phyloP scores from a whole-genome alignment of 2,329 filamentous ascomycete species.

The Aspergillus sp. region DNA sequence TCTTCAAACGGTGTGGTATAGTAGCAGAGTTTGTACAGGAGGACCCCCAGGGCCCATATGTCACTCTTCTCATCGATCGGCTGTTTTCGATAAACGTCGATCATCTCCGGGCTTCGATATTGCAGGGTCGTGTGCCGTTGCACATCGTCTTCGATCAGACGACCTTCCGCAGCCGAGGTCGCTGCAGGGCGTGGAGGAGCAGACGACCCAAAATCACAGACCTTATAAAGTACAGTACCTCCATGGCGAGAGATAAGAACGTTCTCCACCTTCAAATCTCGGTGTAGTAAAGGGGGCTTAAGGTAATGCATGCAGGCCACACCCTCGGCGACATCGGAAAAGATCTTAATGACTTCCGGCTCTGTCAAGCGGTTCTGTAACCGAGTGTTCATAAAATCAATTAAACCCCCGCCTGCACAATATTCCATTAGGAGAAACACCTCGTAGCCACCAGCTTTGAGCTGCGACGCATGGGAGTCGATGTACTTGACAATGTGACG shows the following conservation, averaged over 20 bases:
- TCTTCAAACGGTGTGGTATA: constrained; percentile 99
- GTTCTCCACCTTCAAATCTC: constrained; percentile 97
- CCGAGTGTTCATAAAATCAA: constrained; percentile 99
- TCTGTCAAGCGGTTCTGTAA: constrained; percentile 95
- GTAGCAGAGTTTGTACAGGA: constrained; percentile 97
- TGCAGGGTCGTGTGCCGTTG: constrained; percentile 97
- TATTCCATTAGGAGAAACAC: constrained; percentile 98
- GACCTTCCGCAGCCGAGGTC: constrained; percentile 81
- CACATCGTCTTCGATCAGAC: constrained; percentile 92
- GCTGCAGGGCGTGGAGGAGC: constrained; percentile 82
- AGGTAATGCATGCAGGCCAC: constrained; percentile 99
- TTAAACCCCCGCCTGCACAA: constrained; percentile 89
- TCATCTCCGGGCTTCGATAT: constrained; percentile 97
- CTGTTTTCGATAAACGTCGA: constrained; percentile 94
- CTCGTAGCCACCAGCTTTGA: constrained; percentile 91
- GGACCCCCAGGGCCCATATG: constrained; percentile 93
- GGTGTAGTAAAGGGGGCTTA: constrained; percentile 85
- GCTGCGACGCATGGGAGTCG: constrained; percentile 94
- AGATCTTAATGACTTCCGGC: constrained; percentile 95
- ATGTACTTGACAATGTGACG: constrained; percentile 96
- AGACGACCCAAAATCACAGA: constrained; percentile 96
- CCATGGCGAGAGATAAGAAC: constrained; percentile 77
- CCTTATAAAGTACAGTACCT: constrained; percentile 77
- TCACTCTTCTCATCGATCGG: constrained; percentile 98
- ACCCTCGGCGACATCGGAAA: constrained; percentile 91